Conservation (phyloP, 192 early-diverging fungal genomes). For the Coemansia sp. region DNA sequence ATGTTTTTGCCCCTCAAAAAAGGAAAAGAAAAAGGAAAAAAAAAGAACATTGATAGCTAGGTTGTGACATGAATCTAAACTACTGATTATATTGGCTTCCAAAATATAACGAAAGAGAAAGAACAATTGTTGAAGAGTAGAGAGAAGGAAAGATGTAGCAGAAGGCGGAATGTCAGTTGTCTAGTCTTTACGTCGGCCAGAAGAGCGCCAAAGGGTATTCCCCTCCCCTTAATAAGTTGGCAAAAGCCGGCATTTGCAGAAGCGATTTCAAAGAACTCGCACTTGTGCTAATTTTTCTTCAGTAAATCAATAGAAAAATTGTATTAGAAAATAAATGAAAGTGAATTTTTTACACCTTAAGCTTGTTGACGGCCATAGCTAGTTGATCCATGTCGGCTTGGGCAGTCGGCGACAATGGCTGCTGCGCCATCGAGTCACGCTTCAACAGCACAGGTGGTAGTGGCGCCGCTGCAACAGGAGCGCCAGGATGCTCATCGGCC, state of each 20-base stretch:
- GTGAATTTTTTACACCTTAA: constrained; percentile 21
- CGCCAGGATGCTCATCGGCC: not conserved
- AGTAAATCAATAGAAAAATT: not conserved
- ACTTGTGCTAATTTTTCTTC: no score
- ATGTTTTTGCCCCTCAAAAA: not conserved
- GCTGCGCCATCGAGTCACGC: constrained; percentile 24
- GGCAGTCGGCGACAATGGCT: constrained; percentile 23
- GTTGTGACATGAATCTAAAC: not conserved
- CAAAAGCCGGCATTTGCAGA: no score
- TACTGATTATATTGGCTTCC: not conserved
- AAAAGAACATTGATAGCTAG: no score
- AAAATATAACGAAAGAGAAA: not conserved
- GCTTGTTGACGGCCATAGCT: constrained; percentile 39
- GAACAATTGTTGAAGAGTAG: not conserved
- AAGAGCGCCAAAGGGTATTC: no score
- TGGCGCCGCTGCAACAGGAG: no score
- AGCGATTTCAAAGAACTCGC: no score
- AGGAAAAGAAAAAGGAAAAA: not conserved
- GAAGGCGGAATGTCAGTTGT: no score
- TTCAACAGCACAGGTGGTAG: no score
- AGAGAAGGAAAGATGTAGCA: no score
- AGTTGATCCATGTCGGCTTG: constrained; percentile 49
- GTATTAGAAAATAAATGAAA: not conserved
- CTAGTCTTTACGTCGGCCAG: no score
- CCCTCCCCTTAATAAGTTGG: no score